phyloP scores from a whole-genome alignment of 306 rosid species.

The Phaseolus lunatus region DNA sequence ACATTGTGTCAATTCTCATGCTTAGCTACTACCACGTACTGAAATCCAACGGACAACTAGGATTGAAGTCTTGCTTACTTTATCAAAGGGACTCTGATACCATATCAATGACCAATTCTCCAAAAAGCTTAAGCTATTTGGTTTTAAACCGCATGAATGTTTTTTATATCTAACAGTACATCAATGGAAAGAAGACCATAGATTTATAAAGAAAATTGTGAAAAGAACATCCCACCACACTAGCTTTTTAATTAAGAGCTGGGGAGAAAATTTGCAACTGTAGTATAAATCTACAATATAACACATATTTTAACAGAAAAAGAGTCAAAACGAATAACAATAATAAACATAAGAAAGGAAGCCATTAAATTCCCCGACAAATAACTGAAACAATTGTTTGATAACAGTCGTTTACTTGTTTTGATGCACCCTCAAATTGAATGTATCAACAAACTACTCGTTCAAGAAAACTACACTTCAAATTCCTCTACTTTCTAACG shows the following conservation, averaged over 20 bases:
- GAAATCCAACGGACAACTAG: not conserved
- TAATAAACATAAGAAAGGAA: not conserved
- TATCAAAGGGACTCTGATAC: constrained; percentile 5
- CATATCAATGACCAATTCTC: not conserved
- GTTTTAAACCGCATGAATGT: not conserved
- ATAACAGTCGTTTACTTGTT: not conserved
- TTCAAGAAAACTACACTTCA: constrained; percentile 18
- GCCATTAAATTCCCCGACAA: not conserved
- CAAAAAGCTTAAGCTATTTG: not conserved
- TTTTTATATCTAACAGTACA: constrained; percentile 13
- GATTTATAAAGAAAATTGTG: not conserved
- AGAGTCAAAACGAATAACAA: constrained; percentile 15
- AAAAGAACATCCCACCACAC: constrained; percentile 22
- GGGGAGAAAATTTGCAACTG: not conserved
- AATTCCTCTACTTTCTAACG: not conserved
- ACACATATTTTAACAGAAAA: constrained; percentile 28
- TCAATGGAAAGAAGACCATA: not conserved
- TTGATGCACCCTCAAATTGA: not conserved
- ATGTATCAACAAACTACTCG: constrained; percentile 20
- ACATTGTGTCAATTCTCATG: not conserved
- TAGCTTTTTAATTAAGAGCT: constrained; percentile 12
- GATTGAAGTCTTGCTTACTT: constrained; percentile 3
- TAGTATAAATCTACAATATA: constrained; percentile 8
- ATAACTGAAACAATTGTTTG: constrained; percentile 26
- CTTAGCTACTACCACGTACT: not conserved